Conservation (phyloP, 2,329 filamentous ascomycete species). For the Pezicula rhizophila region DNA sequence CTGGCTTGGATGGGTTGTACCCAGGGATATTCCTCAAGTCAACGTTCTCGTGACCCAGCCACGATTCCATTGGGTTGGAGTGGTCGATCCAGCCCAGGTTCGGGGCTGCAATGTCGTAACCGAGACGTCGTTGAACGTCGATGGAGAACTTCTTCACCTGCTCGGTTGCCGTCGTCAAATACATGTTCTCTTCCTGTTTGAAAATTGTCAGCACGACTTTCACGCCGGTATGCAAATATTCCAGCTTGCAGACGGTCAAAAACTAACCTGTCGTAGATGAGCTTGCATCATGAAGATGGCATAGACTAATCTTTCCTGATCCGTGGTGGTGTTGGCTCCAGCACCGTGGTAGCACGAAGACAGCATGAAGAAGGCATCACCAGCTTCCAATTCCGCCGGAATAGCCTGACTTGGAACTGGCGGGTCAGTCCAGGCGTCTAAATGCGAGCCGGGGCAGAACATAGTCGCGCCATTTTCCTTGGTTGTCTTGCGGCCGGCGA, state of each 20-base stretch:
- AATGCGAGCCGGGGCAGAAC: conserved; percentile 24
- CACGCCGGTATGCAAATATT: too few relatives aligned
- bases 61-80: background rate
- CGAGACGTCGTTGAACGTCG: background rate
- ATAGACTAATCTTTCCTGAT: conserved; percentile 28
- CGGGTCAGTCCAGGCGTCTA: conserved; percentile 20
- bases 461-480: conserved; percentile 26
- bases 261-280: conserved; percentile 22
- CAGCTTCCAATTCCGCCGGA: conserved; percentile 9
- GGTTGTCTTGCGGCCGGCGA: conserved; percentile 16
- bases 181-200: conserved; percentile 33
- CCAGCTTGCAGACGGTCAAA: too few relatives aligned
- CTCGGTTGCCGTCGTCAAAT: background rate
- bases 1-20: background rate
- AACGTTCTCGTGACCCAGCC: background rate
- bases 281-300: conserved; percentile 28
- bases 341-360: conserved; percentile 10
- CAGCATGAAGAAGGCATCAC: conserved; percentile 13
- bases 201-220: too few relatives aligned
- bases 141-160: background rate
- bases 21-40: background rate
- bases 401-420: conserved; percentile 3
- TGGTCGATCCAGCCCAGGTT: conserved; percentile 1
- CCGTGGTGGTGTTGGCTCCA: conserved; percentile 23
- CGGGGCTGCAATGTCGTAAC: conserved; percentile 2